These are phyloP conservation scores for Rosa multiflora DNA, from an alignment of 306 rosid species.

Conservation along the genomic window DNA sequence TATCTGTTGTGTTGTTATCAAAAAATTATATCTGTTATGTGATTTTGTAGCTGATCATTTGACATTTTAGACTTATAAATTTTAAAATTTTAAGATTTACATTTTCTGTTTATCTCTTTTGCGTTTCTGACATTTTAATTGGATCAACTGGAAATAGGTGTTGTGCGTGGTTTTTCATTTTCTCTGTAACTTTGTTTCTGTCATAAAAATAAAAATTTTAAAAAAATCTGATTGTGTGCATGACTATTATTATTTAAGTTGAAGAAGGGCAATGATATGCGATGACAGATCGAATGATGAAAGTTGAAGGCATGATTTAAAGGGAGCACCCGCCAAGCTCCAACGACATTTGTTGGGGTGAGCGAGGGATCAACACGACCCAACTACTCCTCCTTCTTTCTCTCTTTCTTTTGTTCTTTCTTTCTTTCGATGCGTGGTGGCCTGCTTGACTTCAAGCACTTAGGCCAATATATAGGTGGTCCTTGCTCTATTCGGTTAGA, in stretches of 20 bases:
- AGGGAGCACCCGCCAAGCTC: neutral
- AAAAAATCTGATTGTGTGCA: neutral
- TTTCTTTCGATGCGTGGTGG: slow-evolving; percentile 3
- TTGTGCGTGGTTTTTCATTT: too few species aligned
- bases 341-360: slow-evolving; percentile 34
- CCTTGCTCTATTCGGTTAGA: slow-evolving; percentile 21
- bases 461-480: slow-evolving; percentile 15
- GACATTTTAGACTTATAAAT: too few species aligned
- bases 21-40: too few species aligned
- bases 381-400: slow-evolving; percentile 19
- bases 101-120: too few species aligned
- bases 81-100: too few species aligned
- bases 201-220: too few species aligned
- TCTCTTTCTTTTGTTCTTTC: neutral
- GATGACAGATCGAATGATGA: neutral
- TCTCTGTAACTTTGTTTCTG: too few species aligned
- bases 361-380: slow-evolving; percentile 17
- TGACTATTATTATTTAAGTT: neutral
- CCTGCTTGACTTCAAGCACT: slow-evolving; percentile 11
- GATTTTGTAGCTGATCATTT: too few species aligned
- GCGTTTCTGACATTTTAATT: too few species aligned
- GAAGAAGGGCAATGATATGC: neutral
- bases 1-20: too few species aligned
- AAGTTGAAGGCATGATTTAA: slow-evolving; percentile 8
- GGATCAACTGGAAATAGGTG: too few species aligned